These are phyloP conservation scores for Saturnispora diversa DNA, from an alignment of 805 yeast species.

Conservation along the genomic window DNA sequence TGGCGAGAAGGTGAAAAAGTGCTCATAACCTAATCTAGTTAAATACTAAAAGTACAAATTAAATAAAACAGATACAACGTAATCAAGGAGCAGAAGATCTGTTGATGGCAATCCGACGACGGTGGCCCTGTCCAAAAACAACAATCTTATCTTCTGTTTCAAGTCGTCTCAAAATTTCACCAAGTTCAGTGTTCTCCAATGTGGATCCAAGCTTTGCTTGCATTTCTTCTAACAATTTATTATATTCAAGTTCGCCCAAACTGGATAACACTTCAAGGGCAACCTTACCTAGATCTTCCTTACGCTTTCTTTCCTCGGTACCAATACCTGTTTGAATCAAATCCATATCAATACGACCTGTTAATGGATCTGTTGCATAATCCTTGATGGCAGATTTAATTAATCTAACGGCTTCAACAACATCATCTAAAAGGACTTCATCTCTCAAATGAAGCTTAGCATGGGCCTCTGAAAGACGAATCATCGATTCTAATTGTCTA, in stretches of 20 bases:
- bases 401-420: slow-evolving; percentile 85
- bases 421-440: slow-evolving; percentile 70
- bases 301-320: slow-evolving; percentile 69
- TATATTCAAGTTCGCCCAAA: slow-evolving; percentile 42
- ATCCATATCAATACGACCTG: slow-evolving; percentile 97
- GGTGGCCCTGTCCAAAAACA: slow-evolving; percentile 63
- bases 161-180: slow-evolving; percentile 58
- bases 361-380: slow-evolving; percentile 94
- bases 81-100: slow-evolving; percentile 10
- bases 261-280: slow-evolving; percentile 43
- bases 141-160: slow-evolving; percentile 63
- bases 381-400: slow-evolving; percentile 93
- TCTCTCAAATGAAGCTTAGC: slow-evolving; percentile 87
- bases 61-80: neutral
- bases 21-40: neutral
- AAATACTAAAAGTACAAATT: neutral
- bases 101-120: slow-evolving; percentile 45
- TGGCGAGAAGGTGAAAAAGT: neutral
- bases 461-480: slow-evolving; percentile 90
- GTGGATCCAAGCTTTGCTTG: slow-evolving; percentile 58
- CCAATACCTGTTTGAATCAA: slow-evolving; percentile 94
- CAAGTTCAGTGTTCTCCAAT: slow-evolving; percentile 64
- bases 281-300: slow-evolving; percentile 62
- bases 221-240: slow-evolving; percentile 49
- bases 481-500: slow-evolving; percentile 93